Percentiles rank a stretch among this genome's conserved stretches.
phyloP scores from a whole-genome alignment of 805 yeast species.

The Isabelozyma rhagii region DNA sequence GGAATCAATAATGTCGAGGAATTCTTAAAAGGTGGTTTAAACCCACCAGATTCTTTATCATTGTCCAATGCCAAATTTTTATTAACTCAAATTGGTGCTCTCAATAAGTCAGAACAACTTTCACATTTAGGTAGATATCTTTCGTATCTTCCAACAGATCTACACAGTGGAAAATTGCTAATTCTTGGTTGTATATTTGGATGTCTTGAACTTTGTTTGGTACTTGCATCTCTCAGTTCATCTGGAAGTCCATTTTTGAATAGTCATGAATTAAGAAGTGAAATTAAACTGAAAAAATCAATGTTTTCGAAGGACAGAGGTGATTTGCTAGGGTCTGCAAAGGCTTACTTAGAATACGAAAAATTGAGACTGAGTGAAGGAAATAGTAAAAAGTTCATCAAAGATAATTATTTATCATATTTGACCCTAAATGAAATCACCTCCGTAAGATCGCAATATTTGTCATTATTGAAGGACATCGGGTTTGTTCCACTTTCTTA shows the following conservation, averaged over 20 bases:
- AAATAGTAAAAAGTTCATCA: conserved; percentile 42
- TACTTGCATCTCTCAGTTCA: conserved; percentile 74
- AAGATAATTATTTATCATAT: conserved; percentile 59
- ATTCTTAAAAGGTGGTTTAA: conserved; percentile 74
- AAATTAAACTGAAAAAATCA: conserved; percentile 46
- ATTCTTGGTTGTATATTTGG: conserved; percentile 82
- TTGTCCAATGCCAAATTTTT: conserved; percentile 49
- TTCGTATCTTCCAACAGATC: conserved; percentile 81
- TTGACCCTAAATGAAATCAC: conserved; percentile 66
- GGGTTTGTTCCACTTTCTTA: conserved; percentile 69
- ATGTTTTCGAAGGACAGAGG: conserved; percentile 51
- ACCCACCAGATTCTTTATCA: conserved; percentile 64
- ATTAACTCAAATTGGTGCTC: conserved; percentile 71
- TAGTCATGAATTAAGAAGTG: conserved; percentile 61
- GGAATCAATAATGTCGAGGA: conserved; percentile 68
- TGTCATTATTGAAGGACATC: conserved; percentile 68
- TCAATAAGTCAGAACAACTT: conserved; percentile 42
- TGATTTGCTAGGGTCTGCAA: conserved; percentile 67
- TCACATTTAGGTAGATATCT: conserved; percentile 80
- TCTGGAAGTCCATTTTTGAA: conserved; percentile 72
- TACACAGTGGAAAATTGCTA: conserved; percentile 78
- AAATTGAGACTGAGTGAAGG: conserved; percentile 16
- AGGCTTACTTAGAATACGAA: conserved; percentile 56
- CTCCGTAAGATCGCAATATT: conserved; percentile 67
- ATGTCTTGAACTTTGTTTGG: conserved; percentile 71